Conservation (phyloP, 73 alveolate genomes). For the Stentor coeruleus region DNA sequence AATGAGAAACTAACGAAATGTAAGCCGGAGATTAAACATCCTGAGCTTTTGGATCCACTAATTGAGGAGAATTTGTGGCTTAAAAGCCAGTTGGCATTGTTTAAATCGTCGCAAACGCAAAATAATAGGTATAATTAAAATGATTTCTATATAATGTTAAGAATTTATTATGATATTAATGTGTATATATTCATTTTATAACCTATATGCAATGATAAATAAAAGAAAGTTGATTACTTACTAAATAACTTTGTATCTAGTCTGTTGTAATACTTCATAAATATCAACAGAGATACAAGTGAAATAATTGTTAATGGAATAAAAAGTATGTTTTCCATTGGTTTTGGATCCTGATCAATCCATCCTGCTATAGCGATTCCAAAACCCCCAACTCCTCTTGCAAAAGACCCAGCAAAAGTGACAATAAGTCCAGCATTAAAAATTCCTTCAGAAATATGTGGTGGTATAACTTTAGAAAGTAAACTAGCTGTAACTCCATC, state of each 20-base stretch:
- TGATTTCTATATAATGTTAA: too few relatives aligned
- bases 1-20: background rate
- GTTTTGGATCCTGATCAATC: background rate
- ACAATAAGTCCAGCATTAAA: background rate
- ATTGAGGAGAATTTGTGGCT: background rate
- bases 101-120: too few relatives aligned
- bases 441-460: background rate
- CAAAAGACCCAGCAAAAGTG: conserved; percentile 2
- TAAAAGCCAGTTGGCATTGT: background rate
- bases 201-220: too few relatives aligned
- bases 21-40: background rate
- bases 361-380: background rate
- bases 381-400: conserved; percentile 5
- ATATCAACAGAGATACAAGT: too few relatives aligned
- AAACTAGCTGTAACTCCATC: background rate
- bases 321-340: background rate
- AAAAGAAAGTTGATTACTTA: too few relatives aligned
- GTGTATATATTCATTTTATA: too few relatives aligned
- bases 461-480: background rate
- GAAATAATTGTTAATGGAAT: background rate
- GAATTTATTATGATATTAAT: too few relatives aligned
- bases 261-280: too few relatives aligned
- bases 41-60: background rate
- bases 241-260: too few relatives aligned
- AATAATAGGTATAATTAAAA: too few relatives aligned